Base-by-base conservation (phyloP, 2,329 filamentous ascomycete genomes). In the Exophiala phaeomuriformis region DNA sequence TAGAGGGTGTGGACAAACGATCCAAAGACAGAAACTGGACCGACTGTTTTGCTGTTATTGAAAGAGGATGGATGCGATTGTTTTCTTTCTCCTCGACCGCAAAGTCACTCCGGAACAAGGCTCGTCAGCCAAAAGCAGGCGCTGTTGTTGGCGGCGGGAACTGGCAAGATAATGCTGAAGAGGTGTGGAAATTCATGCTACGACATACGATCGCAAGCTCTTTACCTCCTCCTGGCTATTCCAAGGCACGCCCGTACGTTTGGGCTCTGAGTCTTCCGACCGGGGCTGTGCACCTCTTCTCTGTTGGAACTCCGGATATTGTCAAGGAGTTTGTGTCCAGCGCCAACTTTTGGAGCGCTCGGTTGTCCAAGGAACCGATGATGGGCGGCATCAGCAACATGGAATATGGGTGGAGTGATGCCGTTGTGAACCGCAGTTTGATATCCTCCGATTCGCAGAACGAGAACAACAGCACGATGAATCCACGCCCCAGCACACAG, bases 81-180 rank as follows among this genome's bases (percentile, higher is more conserved):
- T 98, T 98, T 72, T 94, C 90, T 0, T 98, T 98, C 72, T 85
- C 83, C 44, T 79, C 83, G n/a, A 84, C 83, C 41, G 74, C 75
- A 59, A 93, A 93, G 68, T 88, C 86, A 1, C 74, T 83, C 62
- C 79, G 84, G 33, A 79, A 83, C 62, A 90, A 88, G 81, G 58
- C 75, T 69, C 65, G 76, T 54, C 75, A 75, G 56, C 73, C 72
- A 28, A 70, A 75, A 49, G 78, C 79, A 6, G 83, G 81, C 8
- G 81, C 84, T 30, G 79, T 86, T 4, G 93, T 97, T 1, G 93
- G 93, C 61, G 93, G 93, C 56, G 93, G 93, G 28, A 97, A 98
- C 69, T 98, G 93, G 93, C 91, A 91, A 69, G 90, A 96, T 62
- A 97, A 95, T 66, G 93, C 93, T 3, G 90, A 95, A 60, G 88